Evolutionary conservation across 345 rosid genomes (phyloP).

Genomic region (Sisymbrium altissimum): DNA sequence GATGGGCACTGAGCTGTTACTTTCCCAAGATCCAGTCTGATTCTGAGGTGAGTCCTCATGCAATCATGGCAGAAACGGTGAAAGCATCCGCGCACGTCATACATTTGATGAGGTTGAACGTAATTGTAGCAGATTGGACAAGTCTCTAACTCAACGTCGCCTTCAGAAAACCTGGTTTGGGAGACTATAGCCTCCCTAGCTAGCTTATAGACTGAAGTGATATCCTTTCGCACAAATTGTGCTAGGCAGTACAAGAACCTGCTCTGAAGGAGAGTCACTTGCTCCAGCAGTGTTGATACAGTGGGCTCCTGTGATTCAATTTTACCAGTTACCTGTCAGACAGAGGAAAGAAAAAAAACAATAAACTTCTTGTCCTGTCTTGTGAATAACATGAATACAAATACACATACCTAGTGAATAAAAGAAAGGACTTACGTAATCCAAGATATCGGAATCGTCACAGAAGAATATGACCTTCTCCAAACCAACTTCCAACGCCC

Average conservation of each 20-base stretch:
- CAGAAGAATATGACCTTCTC: not conserved
- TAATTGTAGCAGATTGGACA: not conserved
- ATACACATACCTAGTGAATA: too few species aligned
- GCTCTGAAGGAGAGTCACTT: not conserved
- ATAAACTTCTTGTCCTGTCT: too few species aligned
- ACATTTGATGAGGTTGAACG: not conserved
- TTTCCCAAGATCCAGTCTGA: too few species aligned
- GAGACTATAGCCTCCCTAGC: not conserved
- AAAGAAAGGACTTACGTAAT: not conserved
- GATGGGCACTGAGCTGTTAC: too few species aligned
- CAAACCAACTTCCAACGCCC: slow-evolving; percentile 1
- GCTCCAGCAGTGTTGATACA: not conserved
- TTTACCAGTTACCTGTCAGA: not conserved
- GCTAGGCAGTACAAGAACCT: not conserved
- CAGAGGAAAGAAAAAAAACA: too few species aligned
- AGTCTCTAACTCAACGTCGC: not conserved
- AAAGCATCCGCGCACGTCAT: not conserved
- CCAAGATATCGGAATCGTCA: not conserved
- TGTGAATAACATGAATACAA: too few species aligned
- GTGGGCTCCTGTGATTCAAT: not conserved
- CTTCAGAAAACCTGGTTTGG: not conserved
- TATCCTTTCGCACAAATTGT: not conserved
- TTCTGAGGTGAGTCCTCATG: not conserved
- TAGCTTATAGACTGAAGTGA: not conserved
- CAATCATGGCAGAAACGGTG: not conserved